Conservation (phyloP, 2,329 filamentous ascomycete genomes). For the Paecilomyces fulvus region DNA sequence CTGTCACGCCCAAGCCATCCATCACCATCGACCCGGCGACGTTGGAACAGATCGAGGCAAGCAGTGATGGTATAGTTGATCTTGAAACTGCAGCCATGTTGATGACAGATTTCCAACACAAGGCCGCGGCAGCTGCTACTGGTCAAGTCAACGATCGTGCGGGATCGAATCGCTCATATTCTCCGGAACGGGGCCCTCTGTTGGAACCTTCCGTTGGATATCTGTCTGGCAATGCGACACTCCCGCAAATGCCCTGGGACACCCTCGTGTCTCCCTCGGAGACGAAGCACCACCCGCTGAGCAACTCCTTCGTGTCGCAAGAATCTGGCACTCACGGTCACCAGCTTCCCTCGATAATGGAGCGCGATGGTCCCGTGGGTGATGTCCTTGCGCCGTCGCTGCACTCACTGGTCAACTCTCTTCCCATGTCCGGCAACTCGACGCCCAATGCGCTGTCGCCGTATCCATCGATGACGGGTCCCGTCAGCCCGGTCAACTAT, state of each 20-base stretch:
- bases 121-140: constrained; percentile 63
- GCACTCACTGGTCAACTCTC: constrained; percentile 64
- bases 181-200: constrained; percentile 60
- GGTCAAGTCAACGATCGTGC: constrained; percentile 41
- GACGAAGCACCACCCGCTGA: constrained; percentile 66
- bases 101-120: constrained; percentile 96
- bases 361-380: constrained; percentile 50
- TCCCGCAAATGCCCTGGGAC: constrained; percentile 89
- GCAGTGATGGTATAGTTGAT: constrained; percentile 84
- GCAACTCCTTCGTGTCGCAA: constrained; percentile 58
- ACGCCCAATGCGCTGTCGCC: constrained; percentile 69
- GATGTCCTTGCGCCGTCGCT: constrained; percentile 58
- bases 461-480: constrained; percentile 58
- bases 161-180: constrained; percentile 55
- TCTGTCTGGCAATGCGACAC: constrained; percentile 66
- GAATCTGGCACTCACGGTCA: constrained; percentile 50
- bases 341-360: constrained; percentile 61
- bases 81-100: constrained; percentile 97
- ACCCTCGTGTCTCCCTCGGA: constrained; percentile 69
- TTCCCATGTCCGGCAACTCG: constrained; percentile 59
- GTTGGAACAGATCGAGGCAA: constrained; percentile 86
- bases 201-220: constrained; percentile 74
- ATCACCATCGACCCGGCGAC: constrained; percentile 77
- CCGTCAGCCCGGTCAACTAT: constrained; percentile 61
- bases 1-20: constrained; percentile 60